These are phyloP conservation scores for Calonectria pteridis DNA, from an alignment of 2,329 filamentous ascomycete genomes.

Conservation along the genomic window DNA sequence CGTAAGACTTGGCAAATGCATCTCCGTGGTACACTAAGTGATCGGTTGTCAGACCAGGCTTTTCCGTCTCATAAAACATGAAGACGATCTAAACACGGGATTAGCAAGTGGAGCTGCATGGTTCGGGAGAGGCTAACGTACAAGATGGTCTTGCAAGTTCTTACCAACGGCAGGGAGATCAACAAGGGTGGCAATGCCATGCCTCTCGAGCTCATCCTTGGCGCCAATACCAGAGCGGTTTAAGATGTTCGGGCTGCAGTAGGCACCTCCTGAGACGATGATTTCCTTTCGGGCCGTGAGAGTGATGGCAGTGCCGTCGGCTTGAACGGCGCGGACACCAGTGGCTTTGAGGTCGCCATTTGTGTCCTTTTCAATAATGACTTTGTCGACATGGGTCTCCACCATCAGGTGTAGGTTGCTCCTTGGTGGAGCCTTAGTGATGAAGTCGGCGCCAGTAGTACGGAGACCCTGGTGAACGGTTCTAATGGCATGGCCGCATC, in stretches of 20 bases:
- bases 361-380: slow-evolving; percentile 57
- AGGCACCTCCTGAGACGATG: slow-evolving; percentile 61
- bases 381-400: slow-evolving; percentile 63
- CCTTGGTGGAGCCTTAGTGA: slow-evolving; percentile 53
- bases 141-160: slow-evolving; percentile 62
- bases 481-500: slow-evolving; percentile 67
- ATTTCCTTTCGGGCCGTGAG: slow-evolving; percentile 54
- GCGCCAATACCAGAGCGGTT: slow-evolving; percentile 66
- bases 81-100: slow-evolving; percentile 59
- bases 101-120: background rate
- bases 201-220: slow-evolving; percentile 54
- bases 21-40: slow-evolving; percentile 65
- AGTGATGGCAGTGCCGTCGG: slow-evolving; percentile 55
- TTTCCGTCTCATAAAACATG: slow-evolving; percentile 70
- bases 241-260: slow-evolving; percentile 64
- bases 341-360: slow-evolving; percentile 56
- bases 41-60: slow-evolving; percentile 66
- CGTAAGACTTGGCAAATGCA: slow-evolving; percentile 62
- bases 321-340: slow-evolving; percentile 56
- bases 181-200: slow-evolving; percentile 56
- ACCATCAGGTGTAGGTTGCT: slow-evolving; percentile 62
- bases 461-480: slow-evolving; percentile 66
- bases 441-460: slow-evolving; percentile 66
- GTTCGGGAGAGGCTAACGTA: background rate
- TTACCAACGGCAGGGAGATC: slow-evolving; percentile 63